Evolutionary conservation across 495 filamentous ascomycete species (phyloP).

Genomic region (Aspergillus bertholletiae): DNA sequence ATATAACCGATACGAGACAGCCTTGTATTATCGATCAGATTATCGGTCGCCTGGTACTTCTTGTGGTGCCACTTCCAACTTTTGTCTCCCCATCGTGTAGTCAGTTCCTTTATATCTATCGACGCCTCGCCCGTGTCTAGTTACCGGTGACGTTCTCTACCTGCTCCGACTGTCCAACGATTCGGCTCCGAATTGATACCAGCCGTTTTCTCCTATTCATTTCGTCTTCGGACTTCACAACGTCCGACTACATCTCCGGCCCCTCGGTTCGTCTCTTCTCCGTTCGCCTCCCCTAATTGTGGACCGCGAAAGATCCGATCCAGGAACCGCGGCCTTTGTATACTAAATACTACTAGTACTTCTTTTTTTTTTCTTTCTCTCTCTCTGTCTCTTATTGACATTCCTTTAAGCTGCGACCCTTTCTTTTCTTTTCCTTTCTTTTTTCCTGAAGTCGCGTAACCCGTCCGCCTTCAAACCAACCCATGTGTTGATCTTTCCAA

Average conservation of each 20-base stretch:
- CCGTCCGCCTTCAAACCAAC: background rate
- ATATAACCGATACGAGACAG: background rate
- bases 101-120: background rate
- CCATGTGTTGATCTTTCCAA: constrained; percentile 9
- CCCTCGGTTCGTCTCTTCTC: background rate
- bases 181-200: too few species aligned
- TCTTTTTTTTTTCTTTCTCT: background rate
- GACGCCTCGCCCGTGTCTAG: background rate
- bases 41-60: background rate
- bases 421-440: background rate
- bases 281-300: constrained; percentile 1
- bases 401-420: background rate
- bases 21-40: constrained; percentile 1
- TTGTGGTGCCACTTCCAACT: constrained; percentile 10
- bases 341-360: too few species aligned
- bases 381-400: background rate
- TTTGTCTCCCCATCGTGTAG: background rate
- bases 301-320: constrained; percentile 1
- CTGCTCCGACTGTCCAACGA: too few species aligned
- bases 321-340: background rate
- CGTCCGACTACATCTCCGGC: background rate
- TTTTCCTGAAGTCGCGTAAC: background rate
- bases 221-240: background rate
- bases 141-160: background rate
- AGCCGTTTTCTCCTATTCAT: background rate